These are phyloP conservation scores for Trametes coccinea DNA, from an alignment of 768 basidiomycete genomes.

Conservation along the genomic window DNA sequence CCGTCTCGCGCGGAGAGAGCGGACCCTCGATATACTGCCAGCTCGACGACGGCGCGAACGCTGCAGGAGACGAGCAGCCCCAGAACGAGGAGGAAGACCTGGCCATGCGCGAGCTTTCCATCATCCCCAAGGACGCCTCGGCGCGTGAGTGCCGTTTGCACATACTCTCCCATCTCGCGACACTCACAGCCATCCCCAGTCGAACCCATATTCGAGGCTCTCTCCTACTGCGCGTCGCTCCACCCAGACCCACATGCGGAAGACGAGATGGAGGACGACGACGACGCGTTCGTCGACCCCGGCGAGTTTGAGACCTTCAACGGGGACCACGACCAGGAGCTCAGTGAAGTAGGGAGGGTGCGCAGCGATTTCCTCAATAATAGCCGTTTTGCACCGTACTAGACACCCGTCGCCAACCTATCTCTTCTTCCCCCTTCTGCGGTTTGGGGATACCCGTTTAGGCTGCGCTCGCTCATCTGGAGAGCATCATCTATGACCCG, in stretches of 20 bases:
- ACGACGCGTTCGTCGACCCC: conserved; percentile 58
- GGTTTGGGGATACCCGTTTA: conserved; percentile 35
- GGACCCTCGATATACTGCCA: conserved; percentile 90
- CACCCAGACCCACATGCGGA: conserved; percentile 74
- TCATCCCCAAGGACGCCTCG: conserved; percentile 60
- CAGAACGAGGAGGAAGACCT: conserved; percentile 39
- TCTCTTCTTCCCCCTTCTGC: conserved; percentile 23
- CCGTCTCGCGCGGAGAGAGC: conserved; percentile 71
- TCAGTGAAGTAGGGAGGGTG: conserved; percentile 90
- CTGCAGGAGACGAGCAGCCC: neutral
- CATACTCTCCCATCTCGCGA: neutral
- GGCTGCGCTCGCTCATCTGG: conserved; percentile 82
- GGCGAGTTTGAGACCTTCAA: conserved; percentile 53
- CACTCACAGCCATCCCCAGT: conserved; percentile 44
- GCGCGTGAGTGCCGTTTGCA: conserved; percentile 52
- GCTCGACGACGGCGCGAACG: conserved; percentile 51
- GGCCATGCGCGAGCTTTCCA: conserved; percentile 79
- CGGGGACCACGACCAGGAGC: conserved; percentile 66
- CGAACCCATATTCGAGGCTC: conserved; percentile 82
- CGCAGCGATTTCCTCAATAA: conserved; percentile 84
- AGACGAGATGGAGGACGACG: conserved; percentile 42
- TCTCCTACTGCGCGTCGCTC: conserved; percentile 81
- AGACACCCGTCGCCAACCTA: conserved; percentile 41
- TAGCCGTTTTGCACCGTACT: conserved; percentile 84
- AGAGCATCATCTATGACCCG: conserved; percentile 75